These are phyloP conservation scores for Acacia acuminata DNA, from an alignment of 306 rosid species.

Conservation along the genomic window DNA sequence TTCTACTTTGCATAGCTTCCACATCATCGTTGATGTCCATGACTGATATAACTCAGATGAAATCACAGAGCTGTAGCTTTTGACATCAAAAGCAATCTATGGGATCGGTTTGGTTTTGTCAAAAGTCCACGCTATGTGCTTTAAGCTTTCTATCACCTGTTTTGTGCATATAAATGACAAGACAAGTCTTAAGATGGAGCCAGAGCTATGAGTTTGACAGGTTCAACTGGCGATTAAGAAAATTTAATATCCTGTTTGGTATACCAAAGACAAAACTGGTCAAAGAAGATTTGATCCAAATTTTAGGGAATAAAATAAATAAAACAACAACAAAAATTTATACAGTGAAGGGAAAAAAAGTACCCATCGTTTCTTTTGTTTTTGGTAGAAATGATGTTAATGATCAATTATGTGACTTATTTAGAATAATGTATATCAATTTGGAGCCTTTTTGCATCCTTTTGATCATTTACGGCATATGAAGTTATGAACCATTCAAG, in stretches of 20 bases:
- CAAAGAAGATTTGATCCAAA: background rate
- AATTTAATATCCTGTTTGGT: background rate
- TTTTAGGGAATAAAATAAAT: background rate
- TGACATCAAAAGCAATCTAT: background rate
- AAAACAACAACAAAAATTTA: background rate
- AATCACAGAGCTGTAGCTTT: too few species aligned
- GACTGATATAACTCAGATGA: background rate
- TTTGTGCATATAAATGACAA: background rate
- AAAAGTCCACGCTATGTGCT: background rate
- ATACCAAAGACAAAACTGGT: background rate
- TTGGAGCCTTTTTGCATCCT: too few species aligned
- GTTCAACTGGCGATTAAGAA: background rate
- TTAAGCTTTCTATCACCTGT: background rate
- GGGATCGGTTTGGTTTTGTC: background rate
- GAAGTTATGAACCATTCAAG: too few species aligned
- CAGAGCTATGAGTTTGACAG: background rate
- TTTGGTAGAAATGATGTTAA: too few species aligned
- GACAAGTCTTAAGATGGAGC: background rate
- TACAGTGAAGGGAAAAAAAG: background rate
- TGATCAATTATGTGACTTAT: background rate
- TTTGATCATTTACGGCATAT: too few species aligned
- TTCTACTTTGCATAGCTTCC: background rate
- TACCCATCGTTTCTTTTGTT: background rate
- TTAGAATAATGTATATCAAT: too few species aligned
- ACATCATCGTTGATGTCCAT: conserved; percentile 5